A percentile compares a stretch with the other conserved stretches of the same genome.
Conservation (phyloP, 495 filamentous ascomycete genomes). For the Aspergillus wentii region DNA sequence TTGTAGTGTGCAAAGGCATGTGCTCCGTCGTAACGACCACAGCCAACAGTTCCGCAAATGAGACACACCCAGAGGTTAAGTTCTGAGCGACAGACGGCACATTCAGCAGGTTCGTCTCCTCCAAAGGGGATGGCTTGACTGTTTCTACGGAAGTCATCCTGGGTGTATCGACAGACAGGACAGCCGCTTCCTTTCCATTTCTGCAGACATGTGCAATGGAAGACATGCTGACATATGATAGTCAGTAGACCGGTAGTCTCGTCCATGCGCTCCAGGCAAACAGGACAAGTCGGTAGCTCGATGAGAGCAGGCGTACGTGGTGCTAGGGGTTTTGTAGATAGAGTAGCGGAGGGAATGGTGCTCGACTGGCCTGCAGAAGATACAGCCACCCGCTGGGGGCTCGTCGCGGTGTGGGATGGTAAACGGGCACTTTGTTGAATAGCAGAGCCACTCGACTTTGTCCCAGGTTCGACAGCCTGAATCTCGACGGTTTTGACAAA, state of each 20-base stretch:
- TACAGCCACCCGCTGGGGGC: conserved; percentile 28
- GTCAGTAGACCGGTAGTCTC: conserved; percentile 92
- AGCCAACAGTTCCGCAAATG: conserved; percentile 90
- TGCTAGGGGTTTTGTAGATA: conserved; percentile 75
- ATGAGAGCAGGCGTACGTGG: conserved; percentile 86
- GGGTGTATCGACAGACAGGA: conserved; percentile 89
- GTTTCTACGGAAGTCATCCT: conserved; percentile 44
- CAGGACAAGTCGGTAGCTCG: conserved; percentile 92
- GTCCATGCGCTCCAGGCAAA: conserved; percentile 97
- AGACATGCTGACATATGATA: conserved; percentile 96
- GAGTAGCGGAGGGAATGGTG: conserved; percentile 45
- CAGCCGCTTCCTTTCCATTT: conserved; percentile 95
- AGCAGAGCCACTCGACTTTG: conserved; percentile 13
- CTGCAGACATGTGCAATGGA: conserved; percentile 93
- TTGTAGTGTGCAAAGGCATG: conserved; percentile 95
- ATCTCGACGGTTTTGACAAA: conserved; percentile 90
- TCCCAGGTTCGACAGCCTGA: conserved; percentile 28
- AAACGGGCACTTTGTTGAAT: conserved; percentile 26
- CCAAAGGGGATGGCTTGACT: conserved; percentile 22
- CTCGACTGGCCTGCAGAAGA: conserved; percentile 39
- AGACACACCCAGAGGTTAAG: conserved; percentile 90
- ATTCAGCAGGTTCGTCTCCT: conserved; percentile 47
- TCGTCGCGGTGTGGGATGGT: conserved; percentile 39
- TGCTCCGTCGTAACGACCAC: conserved; percentile 87
- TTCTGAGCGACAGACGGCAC: conserved; percentile 68